Conservation (phyloP, 495 filamentous ascomycete genomes). For the Penicillium fimorum region DNA sequence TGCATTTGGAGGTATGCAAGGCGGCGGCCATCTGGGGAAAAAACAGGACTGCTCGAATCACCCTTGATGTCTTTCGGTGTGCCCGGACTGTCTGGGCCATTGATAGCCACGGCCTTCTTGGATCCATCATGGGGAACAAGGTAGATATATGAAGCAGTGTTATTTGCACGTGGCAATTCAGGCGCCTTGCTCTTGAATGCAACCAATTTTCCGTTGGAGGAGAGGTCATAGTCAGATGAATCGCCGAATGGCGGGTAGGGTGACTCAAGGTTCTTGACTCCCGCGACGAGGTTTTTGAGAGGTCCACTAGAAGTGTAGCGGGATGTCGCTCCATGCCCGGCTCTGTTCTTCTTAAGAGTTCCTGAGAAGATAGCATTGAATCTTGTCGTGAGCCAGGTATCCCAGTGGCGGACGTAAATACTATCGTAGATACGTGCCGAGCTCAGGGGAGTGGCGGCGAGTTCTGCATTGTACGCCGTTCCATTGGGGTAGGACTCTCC, state of each 20-base stretch:
- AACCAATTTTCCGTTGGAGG: constrained; percentile 39
- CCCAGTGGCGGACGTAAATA: constrained; percentile 78
- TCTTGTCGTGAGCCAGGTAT: constrained; percentile 56
- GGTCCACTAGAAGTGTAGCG: constrained; percentile 19
- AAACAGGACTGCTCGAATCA: constrained; percentile 34
- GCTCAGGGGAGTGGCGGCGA: constrained; percentile 53
- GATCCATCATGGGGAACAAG: constrained; percentile 40
- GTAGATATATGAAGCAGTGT: constrained; percentile 41
- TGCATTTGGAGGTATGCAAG: constrained; percentile 45
- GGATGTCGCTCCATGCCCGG: constrained; percentile 10
- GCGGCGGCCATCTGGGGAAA: constrained; percentile 38
- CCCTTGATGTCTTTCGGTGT: constrained; percentile 32
- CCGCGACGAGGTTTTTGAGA: constrained; percentile 43
- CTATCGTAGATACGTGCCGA: constrained; percentile 65
- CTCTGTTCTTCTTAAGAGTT: constrained; percentile 27
- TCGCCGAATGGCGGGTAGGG: constrained; percentile 45
- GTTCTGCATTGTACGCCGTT: constrained; percentile 57
- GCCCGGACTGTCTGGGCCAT: constrained; percentile 31
- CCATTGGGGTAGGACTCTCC: constrained; percentile 61
- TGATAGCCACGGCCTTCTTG: constrained; percentile 31
- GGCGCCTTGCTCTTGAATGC: constrained; percentile 46
- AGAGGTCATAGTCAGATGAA: constrained; percentile 43
- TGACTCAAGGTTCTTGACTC: constrained; percentile 44
- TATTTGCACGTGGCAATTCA: constrained; percentile 38
- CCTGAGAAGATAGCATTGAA: constrained; percentile 50